Conservation (phyloP, 345 rosid genomes). For the Camelina hispida region DNA sequence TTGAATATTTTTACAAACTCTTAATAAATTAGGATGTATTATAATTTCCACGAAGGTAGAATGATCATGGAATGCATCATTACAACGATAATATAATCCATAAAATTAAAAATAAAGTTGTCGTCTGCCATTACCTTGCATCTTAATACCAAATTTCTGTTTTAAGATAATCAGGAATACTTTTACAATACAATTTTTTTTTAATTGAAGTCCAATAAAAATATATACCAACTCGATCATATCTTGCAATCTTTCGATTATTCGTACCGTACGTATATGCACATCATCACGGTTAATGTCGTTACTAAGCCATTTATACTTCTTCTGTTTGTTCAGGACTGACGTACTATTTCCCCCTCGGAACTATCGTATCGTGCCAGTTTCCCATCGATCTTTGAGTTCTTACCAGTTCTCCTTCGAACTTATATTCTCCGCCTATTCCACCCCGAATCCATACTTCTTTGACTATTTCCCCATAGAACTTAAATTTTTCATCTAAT, state of each 20-base stretch:
- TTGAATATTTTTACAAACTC: background rate
- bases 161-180: background rate
- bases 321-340: background rate
- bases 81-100: background rate
- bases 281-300: background rate
- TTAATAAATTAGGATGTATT: background rate
- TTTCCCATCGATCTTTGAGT: too few relatives aligned
- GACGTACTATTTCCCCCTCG: too few relatives aligned
- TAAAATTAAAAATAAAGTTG: background rate
- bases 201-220: background rate
- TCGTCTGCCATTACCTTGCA: background rate
- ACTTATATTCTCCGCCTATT: too few relatives aligned
- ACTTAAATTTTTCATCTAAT: too few relatives aligned
- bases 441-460: too few relatives aligned
- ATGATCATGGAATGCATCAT: background rate
- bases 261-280: background rate
- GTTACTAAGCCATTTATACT: background rate
- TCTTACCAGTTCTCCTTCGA: too few relatives aligned
- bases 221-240: background rate
- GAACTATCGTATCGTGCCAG: too few relatives aligned
- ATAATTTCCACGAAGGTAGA: background rate
- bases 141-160: background rate
- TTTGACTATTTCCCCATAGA: too few relatives aligned
- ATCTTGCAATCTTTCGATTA: background rate
- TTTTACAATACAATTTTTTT: too few relatives aligned